These are phyloP conservation scores for Phaeoacremonium minimum DNA, from an alignment of 2,329 filamentous ascomycete species.

Conservation along the genomic window DNA sequence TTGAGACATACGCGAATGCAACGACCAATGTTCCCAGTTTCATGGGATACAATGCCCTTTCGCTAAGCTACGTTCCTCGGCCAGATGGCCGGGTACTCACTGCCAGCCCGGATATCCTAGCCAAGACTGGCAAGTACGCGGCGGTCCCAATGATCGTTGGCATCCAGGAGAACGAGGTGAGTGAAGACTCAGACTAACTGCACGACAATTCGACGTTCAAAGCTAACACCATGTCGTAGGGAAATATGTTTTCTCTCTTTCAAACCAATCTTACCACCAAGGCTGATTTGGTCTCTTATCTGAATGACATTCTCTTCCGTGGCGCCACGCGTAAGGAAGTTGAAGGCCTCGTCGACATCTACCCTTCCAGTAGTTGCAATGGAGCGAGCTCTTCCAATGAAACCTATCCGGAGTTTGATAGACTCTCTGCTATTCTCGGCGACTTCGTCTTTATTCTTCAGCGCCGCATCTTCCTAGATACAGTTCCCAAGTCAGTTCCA, in stretches of 20 bases:
- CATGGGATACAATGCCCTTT: conserved; percentile 51
- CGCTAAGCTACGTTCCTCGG: conserved; percentile 57
- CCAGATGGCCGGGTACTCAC: conserved; percentile 53
- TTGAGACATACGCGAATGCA: conserved; percentile 49
- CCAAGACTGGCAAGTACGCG: conserved; percentile 43
- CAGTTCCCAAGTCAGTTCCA: conserved; percentile 34
- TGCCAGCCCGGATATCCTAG: conserved; percentile 45
- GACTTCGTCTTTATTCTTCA: conserved; percentile 49
- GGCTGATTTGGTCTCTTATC: conserved; percentile 46
- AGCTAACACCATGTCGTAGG: too few relatives aligned
- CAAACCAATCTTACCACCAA: conserved; percentile 54
- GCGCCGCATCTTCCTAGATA: conserved; percentile 36
- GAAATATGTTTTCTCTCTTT: conserved; percentile 57
- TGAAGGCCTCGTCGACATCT: conserved; percentile 45
- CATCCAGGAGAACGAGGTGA: conserved; percentile 62
- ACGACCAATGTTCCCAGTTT: conserved; percentile 54
- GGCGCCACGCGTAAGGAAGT: conserved; percentile 36
- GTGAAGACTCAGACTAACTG: too few relatives aligned
- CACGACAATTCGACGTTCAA: too few relatives aligned
- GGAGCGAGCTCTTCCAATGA: conserved; percentile 57
- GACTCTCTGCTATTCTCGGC: conserved; percentile 58
- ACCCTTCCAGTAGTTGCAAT: conserved; percentile 39
- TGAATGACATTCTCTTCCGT: conserved; percentile 45
- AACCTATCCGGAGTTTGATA: conserved; percentile 62
- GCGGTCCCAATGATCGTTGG: conserved; percentile 60